Base-by-base conservation (phyloP, 495 filamentous ascomycete species). In the Tuber magnatum region DNA sequence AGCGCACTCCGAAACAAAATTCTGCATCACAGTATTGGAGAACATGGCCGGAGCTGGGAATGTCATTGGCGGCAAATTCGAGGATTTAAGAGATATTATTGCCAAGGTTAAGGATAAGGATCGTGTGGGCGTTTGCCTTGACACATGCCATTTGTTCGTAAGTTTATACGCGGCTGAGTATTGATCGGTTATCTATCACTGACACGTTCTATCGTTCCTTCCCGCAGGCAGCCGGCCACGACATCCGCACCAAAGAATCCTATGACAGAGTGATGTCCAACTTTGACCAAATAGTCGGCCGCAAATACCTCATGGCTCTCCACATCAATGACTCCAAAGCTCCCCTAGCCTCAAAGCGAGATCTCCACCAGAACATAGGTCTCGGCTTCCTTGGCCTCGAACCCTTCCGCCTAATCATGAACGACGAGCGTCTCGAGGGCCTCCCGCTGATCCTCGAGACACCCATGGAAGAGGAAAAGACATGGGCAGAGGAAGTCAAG, bases 321-420 rank as follows among this genome's bases (percentile, higher is more conserved):
- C 95, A 99, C 82, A 81, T 99, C 9, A 99, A 99, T 81, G 95
- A 99, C 83, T 93, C 90, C 82, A 97, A 97, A 83, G 92, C 94
- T 1, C 94, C 94, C 0, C 85, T 95, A 40, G 87, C 83, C 7
- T 92, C 91, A 16, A 87, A 92, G 72, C 87, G 93, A 38, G 95
- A 99, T 81, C 82, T 97, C 16, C 95, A 99, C 84, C 91, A 93
- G 43, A 97, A 97, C 81, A 97, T 99, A 76, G 95, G 95, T 6
- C 92, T 92, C 0, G 95, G 95, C 0, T 99, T 94, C 83, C 85
- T 99, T 0, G 95, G 95, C 1, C 86, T 99, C 14, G 88, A 92
- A 43, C 92, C 93, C 3, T 99, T 99, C 81, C 91, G 94, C 82
- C 93, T 92, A 80, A 86, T 99, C 46, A 90, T 97, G 86, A 98